These are phyloP conservation scores for Ophiostoma populinum DNA, from an alignment of 2,329 filamentous ascomycete species.

Conservation along the genomic window DNA sequence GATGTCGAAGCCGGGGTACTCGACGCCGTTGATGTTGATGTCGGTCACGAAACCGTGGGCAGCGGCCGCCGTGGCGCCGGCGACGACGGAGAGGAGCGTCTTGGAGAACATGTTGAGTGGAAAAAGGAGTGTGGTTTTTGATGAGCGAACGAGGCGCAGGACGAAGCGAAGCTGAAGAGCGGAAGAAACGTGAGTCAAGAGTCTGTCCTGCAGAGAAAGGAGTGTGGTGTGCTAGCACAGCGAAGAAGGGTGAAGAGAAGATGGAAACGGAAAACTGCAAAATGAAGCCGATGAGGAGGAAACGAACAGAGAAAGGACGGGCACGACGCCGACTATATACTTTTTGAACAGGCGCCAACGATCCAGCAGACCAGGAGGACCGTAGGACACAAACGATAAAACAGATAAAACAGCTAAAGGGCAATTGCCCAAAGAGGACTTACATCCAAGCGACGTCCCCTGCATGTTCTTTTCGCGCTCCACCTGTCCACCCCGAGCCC, in stretches of 20 bases:
- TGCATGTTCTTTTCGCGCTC: too few relatives aligned
- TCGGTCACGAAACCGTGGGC: slow-evolving; percentile 2
- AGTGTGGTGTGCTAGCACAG: slow-evolving; percentile 2
- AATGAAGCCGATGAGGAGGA: neutral
- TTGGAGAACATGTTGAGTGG: slow-evolving; percentile 1
- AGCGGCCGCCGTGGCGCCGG: neutral
- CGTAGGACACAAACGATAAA: neutral
- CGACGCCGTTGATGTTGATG: slow-evolving; percentile 1
- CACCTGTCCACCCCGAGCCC: too few relatives aligned
- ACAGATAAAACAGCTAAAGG: neutral
- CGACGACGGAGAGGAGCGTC: slow-evolving; percentile 1
- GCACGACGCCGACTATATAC: too few relatives aligned
- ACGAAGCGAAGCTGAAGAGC: too few relatives aligned
- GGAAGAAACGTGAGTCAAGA: too few relatives aligned
- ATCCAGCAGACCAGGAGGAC: neutral
- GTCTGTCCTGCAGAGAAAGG: slow-evolving; percentile 2
- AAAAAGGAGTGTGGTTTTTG: neutral
- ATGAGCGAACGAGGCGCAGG: neutral
- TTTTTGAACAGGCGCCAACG: neutral
- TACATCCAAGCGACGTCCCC: too few relatives aligned
- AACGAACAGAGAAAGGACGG: neutral
- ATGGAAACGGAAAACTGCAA: neutral
- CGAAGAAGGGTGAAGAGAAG: neutral
- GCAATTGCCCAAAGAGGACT: too few relatives aligned
- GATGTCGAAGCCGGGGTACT: neutral